phyloP scores from a whole-genome alignment of 768 basidiomycete genomes.

The Thelephora ganbajun region DNA sequence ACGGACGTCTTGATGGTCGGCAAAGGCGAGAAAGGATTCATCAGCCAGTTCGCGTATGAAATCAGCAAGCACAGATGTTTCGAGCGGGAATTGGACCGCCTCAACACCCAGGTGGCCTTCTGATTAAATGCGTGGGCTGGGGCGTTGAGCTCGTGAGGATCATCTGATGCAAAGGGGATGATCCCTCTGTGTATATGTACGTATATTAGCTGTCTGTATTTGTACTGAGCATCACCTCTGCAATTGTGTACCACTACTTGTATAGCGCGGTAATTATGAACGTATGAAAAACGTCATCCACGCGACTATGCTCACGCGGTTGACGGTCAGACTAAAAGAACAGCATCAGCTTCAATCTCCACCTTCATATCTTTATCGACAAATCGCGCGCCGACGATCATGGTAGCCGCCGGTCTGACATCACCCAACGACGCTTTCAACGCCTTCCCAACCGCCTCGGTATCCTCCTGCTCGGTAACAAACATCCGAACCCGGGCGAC shows the following conservation, averaged over 20 bases:
- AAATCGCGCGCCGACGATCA: constrained; percentile 35
- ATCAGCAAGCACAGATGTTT: constrained; percentile 57
- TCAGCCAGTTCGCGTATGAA: constrained; percentile 43
- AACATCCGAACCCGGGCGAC: constrained; percentile 37
- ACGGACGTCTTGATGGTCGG: constrained; percentile 30
- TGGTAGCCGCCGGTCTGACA: constrained; percentile 34
- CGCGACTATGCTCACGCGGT: background rate
- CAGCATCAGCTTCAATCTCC: constrained; percentile 41
- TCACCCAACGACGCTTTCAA: constrained; percentile 30
- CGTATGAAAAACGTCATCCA: no score
- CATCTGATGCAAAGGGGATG: no score
- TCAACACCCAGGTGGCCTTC: constrained; percentile 37
- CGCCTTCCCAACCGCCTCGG: constrained; percentile 18
- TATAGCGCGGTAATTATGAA: no score
- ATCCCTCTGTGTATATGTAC: no score
- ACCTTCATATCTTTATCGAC: constrained; percentile 35
- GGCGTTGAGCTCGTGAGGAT: no score
- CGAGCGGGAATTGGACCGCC: constrained; percentile 44
- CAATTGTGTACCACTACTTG: no score
- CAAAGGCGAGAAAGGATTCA: constrained; percentile 35
- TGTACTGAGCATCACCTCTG: no score
- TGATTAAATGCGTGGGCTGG: constrained; percentile 12
- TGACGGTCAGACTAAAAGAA: constrained; percentile 10
- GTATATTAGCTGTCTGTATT: no score
- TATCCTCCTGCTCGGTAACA: constrained; percentile 27